phyloP scores from a whole-genome alignment of 164 flowering plant genomes.

The Berberis thunbergii region DNA sequence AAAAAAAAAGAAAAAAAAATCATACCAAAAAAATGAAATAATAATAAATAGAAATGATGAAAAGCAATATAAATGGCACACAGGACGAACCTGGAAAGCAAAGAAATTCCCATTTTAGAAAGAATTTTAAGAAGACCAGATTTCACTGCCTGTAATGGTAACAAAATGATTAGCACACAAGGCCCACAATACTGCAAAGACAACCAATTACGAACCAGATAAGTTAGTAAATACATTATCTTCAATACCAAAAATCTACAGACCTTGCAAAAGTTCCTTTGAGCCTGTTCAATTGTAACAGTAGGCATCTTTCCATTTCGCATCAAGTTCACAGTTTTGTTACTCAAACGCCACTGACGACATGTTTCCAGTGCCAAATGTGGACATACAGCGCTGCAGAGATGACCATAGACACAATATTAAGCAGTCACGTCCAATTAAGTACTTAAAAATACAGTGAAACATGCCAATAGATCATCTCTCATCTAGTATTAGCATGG shows the following conservation, averaged over 20 bases:
- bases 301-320: constrained; percentile 97
- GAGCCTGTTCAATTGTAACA: constrained; percentile 98
- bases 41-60: background rate
- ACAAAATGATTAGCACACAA: background rate
- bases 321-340: constrained; percentile 91
- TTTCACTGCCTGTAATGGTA: constrained; percentile 64
- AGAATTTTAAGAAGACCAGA: constrained; percentile 94
- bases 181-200: too few relatives aligned
- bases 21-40: background rate
- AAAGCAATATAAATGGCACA: background rate
- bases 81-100: constrained; percentile 76
- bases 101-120: constrained; percentile 98
- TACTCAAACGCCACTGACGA: constrained; percentile 97
- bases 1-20: background rate
- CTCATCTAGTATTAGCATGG: too few relatives aligned
- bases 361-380: constrained; percentile 50
- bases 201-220: background rate
- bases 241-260: background rate
- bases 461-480: too few relatives aligned
- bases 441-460: too few relatives aligned
- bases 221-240: background rate
- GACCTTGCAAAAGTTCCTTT: constrained; percentile 90
- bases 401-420: too few relatives aligned
- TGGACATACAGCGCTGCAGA: too few relatives aligned
- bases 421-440: too few relatives aligned